Conservation (phyloP, 176 grass and related monocot genomes). For the Carex kokanica region DNA sequence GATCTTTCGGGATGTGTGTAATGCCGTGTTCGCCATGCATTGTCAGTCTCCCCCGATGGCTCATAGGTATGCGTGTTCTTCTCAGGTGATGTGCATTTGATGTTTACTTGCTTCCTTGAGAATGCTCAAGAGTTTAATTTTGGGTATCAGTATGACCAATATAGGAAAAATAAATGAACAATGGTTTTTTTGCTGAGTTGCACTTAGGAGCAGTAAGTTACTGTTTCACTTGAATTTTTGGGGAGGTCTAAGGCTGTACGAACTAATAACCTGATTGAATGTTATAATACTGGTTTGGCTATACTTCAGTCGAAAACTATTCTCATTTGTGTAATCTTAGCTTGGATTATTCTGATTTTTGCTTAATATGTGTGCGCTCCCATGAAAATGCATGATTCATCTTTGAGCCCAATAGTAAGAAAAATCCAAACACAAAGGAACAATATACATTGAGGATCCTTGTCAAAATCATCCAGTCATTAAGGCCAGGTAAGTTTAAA, state of each 20-base stretch:
- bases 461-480: not conserved
- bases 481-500: not conserved
- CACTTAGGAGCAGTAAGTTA: not conserved
- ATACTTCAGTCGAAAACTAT: not conserved
- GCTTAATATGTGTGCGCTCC: not conserved
- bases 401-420: not conserved
- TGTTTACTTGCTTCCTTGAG: not conserved
- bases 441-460: not conserved
- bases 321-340: not conserved
- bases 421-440: not conserved
- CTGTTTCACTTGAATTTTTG: not conserved
- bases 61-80: constrained; percentile 49
- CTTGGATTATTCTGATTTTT: not conserved
- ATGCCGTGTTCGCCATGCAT: constrained; percentile 85
- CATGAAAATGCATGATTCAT: not conserved
- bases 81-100: not conserved
- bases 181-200: not conserved
- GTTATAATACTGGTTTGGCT: not conserved
- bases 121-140: not conserved
- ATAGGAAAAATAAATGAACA: not conserved
- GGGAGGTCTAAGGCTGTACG: not conserved
- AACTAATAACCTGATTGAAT: not conserved
- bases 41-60: constrained; percentile 66
- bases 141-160: not conserved
- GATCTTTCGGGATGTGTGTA: constrained; percentile 87